Base-by-base conservation (phyloP, 345 rosid genomes). In the Excoecaria agallocha region DNA sequence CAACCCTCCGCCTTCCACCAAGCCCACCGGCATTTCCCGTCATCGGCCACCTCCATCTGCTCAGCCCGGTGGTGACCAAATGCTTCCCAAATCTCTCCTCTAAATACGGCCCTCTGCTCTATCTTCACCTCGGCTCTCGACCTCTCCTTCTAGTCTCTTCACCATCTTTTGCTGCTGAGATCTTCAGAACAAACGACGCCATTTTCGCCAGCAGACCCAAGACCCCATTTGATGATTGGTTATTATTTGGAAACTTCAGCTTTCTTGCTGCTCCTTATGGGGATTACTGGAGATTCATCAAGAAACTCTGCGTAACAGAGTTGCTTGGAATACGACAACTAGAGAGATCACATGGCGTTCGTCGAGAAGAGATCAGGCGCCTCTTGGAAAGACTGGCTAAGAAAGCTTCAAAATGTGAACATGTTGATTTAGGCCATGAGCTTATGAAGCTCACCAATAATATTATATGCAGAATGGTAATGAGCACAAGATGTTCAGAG, bases 1-100 rank as follows among this genome's bases (percentile, higher is more conserved):
- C 38, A 41, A 24, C 64, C 25, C 80, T 71, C 63, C 30, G 41
- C 41, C 80, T 81, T 25, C 89, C 86, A 71, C 91, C 86, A 3
- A 84, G 86, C 52, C 89, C 89, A 41, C 81, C 83, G 0, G 76
- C 79, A 17, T 22, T 84, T 35, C 91, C 84, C 8, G 4, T 84
- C 58, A 82, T 83, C 35, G 87, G 87, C 61, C 91, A 86, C 68
- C 79, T 84, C 39, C 91, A 84, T 73, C 84, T 77, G 59, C 76
- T 84, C 15, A 74, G 71, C 39, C 70, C 76, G 68, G 59, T 74
- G 35, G 22, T 69, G 25, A 19, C 79, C 83, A 81, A 74, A 59
- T 69, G 79, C 30, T 82, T 83, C 66, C 72, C 72, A 49, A 59
- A 61, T 25, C 64, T 87, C 70, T 70, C 82, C 35, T 68, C 78